Evolutionary conservation across 768 basidiomycete genomes (phyloP).

Genomic region (Xanthoconium purpureum): DNA sequence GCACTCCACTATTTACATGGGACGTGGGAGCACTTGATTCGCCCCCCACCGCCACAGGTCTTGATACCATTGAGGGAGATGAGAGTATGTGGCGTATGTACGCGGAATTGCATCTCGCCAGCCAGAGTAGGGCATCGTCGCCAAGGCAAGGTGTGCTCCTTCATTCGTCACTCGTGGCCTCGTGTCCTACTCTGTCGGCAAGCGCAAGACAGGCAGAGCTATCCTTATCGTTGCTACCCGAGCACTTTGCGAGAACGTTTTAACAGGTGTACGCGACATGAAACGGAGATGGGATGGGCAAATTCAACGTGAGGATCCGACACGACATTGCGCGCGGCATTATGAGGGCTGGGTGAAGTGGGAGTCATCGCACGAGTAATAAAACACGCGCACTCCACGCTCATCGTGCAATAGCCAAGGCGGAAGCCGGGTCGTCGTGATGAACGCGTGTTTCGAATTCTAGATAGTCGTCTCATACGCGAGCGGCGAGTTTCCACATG

Average conservation of each 20-base stretch:
- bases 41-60: not conserved
- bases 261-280: constrained; percentile 5
- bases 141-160: not conserved
- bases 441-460: constrained; percentile 12
- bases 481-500: constrained; percentile 2
- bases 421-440: not conserved
- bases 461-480: not conserved
- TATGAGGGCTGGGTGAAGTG: not conserved
- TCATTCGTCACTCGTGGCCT: not conserved
- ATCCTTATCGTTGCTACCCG: constrained; percentile 1
- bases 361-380: constrained; percentile 6
- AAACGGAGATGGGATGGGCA: constrained; percentile 1
- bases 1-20: not conserved
- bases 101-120: not conserved
- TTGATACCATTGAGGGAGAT: not conserved
- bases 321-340: not conserved
- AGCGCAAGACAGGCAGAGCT: not conserved
- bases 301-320: not conserved
- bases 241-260: not conserved
- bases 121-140: not conserved
- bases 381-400: constrained; percentile 11
- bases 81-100: not conserved
- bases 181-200: not conserved
- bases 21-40: not conserved
- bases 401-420: not conserved